Conservation (phyloP, 371 early-diverging fungal species). For the Circinella minor region DNA sequence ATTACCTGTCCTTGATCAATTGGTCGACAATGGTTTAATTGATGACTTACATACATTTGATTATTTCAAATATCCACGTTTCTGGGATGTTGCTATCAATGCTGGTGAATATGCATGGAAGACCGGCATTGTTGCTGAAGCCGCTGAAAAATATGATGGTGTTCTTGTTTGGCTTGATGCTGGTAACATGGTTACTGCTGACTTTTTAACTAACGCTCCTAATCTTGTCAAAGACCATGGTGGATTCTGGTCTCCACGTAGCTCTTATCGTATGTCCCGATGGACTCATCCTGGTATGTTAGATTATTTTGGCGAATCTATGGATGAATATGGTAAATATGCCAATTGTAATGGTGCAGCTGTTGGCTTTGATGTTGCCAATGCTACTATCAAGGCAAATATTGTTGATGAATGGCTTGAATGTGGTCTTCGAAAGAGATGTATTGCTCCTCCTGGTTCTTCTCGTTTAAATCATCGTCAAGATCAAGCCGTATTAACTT, state of each 20-base stretch:
- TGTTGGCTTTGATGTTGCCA: constrained; percentile 61
- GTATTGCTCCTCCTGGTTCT: constrained; percentile 70
- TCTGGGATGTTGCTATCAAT: constrained; percentile 64
- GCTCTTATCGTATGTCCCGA: constrained; percentile 49
- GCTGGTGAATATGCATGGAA: constrained; percentile 75
- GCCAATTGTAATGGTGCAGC: constrained; percentile 72
- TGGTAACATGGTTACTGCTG: constrained; percentile 60
- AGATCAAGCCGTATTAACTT: constrained; percentile 70
- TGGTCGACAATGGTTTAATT: constrained; percentile 41
- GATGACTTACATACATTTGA: constrained; percentile 59
- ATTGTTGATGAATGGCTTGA: constrained; percentile 61
- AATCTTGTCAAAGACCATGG: constrained; percentile 41
- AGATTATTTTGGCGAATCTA: constrained; percentile 52
- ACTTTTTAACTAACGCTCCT: constrained; percentile 54
- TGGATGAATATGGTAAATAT: constrained; percentile 44
- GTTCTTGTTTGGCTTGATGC: constrained; percentile 66
- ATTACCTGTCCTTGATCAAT: constrained; percentile 48
- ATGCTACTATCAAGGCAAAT: constrained; percentile 44
- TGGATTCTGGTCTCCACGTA: constrained; percentile 65
- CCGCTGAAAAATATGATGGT: constrained; percentile 53
- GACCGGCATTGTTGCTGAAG: constrained; percentile 65
- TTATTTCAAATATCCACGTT: constrained; percentile 58
- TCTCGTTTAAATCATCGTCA: constrained; percentile 66
- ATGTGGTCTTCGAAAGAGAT: constrained; percentile 58
- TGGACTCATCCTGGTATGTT: constrained; percentile 68